These are phyloP conservation scores for Podaxis sp. DNA, from an alignment of 768 basidiomycete species.

Conservation along the genomic window DNA sequence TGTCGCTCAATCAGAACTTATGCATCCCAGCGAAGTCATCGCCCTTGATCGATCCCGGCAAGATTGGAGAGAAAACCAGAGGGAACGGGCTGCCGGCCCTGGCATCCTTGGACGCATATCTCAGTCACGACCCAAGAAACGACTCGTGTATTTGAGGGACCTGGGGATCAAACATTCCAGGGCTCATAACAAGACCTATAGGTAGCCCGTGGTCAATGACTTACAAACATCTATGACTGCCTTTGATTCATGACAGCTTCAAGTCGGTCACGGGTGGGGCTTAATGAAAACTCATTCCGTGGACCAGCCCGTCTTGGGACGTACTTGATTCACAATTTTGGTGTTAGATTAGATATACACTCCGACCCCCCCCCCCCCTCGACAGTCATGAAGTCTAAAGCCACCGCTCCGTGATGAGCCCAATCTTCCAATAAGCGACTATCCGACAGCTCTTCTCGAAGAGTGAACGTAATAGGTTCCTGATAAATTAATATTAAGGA, in stretches of 20 bases:
- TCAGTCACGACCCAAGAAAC: too few species aligned
- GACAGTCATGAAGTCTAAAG: neutral
- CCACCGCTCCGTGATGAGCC: neutral
- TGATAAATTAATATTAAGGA: conserved; percentile 1
- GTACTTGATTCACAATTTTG: too few species aligned
- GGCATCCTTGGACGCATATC: too few species aligned
- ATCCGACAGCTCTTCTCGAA: neutral
- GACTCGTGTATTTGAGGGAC: too few species aligned
- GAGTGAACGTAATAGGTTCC: neutral
- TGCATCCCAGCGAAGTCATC: neutral
- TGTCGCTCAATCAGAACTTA: neutral
- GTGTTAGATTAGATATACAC: neutral
- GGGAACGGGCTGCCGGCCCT: too few species aligned
- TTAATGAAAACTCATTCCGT: neutral
- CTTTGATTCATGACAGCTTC: too few species aligned
- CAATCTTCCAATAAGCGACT: neutral
- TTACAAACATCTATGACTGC: too few species aligned
- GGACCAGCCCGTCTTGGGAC: neutral
- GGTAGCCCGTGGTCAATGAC: too few species aligned
- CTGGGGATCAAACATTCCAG: too few species aligned
- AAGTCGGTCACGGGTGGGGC: neutral
- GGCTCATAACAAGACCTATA: too few species aligned
- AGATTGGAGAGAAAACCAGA: too few species aligned
- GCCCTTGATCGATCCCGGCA: too few species aligned
- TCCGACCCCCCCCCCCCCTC: neutral